Conservation (phyloP, 2,329 filamentous ascomycete genomes). For the Huntiella decipiens region DNA sequence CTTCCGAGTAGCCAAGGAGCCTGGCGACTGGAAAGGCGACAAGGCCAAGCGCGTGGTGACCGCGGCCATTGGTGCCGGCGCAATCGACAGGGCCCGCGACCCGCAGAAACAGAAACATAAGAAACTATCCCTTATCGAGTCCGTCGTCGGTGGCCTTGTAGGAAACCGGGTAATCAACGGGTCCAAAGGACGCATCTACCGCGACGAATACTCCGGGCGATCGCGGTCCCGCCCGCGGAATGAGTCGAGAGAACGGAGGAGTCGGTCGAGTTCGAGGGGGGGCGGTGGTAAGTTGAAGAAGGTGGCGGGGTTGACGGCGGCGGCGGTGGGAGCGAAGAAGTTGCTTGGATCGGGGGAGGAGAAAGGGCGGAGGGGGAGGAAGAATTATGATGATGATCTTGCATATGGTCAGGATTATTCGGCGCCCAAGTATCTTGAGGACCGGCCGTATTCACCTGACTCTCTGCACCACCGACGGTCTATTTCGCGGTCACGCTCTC, state of each 20-base stretch:
- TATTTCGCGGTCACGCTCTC: slow-evolving; percentile 23
- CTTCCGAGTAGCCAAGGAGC: slow-evolving; percentile 74
- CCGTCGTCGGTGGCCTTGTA: slow-evolving; percentile 73
- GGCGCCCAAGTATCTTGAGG: slow-evolving; percentile 26
- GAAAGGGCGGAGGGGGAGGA: not conserved
- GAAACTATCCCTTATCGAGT: slow-evolving; percentile 69
- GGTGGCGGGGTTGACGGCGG: slow-evolving; percentile 45
- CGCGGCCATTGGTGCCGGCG: slow-evolving; percentile 67
- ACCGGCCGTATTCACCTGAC: slow-evolving; percentile 4
- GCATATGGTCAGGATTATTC: slow-evolving; percentile 22
- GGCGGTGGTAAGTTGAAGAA: slow-evolving; percentile 19
- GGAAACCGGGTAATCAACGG: slow-evolving; percentile 77
- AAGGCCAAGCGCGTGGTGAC: slow-evolving; percentile 87
- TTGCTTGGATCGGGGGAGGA: slow-evolving; percentile 20
- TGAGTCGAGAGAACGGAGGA: slow-evolving; percentile 30
- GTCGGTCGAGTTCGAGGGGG: slow-evolving; percentile 15
- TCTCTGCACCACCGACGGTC: not conserved
- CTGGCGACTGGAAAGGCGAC: slow-evolving; percentile 73
- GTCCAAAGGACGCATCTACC: slow-evolving; percentile 45
- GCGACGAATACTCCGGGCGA: slow-evolving; percentile 37
- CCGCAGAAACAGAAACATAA: slow-evolving; percentile 56
- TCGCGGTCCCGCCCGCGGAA: slow-evolving; percentile 52
- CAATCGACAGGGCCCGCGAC: slow-evolving; percentile 62
- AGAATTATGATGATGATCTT: slow-evolving; percentile 7
- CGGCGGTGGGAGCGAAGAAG: slow-evolving; percentile 44